Base-by-base conservation (phyloP, 2,329 filamentous ascomycete genomes). In the Apiospora phragmitis region DNA sequence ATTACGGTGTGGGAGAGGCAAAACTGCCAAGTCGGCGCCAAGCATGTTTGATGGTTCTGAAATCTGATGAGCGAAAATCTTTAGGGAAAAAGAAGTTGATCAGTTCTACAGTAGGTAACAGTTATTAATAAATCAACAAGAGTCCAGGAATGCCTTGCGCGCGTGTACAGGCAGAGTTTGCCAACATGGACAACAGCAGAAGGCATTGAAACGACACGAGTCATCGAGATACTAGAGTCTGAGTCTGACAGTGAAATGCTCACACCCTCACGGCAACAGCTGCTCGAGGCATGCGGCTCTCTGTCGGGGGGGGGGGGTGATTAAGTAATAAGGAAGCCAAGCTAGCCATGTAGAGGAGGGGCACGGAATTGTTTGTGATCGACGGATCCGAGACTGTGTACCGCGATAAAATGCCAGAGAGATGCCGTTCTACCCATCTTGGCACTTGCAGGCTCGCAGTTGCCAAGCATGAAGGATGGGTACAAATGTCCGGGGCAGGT, bases 331-430 rank as follows among this genome's bases (percentile, higher is more conserved):
- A 62, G 32, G 55, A 62, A 21, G 32, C 32, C n/a, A 38, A 29
- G 4, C 35, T 9, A 29, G 4, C 35, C 4, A 62, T 38, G 55
- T 32, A 14, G 55, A n/a, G 32, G 32, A 62, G 55, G 55, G 32
- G 55, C 55, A 62, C 55, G 55, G 55, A 62, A 62, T 62, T 62
- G 55, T 62, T 62, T 62, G 55, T 38, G 55, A 62, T 62, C 55
- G 55, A 62, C 55, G 18, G 32, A 62, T 62, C 55, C 55, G 55
- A 62, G 55, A 62, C 55, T 38, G 18, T 11, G 55, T 38, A 62
- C 32, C 55, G 32, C 55, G 32, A 62, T 21, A 11, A 11, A 62
- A 62, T 62, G 55, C 55, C 55, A 38, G 55, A 38, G 55, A 62
- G 55, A 62, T 62, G 55, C 55, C 55, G 55, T 62, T 35, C 29